These are phyloP conservation scores for Psophocarpus tetragonolobus DNA, from an alignment of 306 rosid genomes.

Conservation along the genomic window DNA sequence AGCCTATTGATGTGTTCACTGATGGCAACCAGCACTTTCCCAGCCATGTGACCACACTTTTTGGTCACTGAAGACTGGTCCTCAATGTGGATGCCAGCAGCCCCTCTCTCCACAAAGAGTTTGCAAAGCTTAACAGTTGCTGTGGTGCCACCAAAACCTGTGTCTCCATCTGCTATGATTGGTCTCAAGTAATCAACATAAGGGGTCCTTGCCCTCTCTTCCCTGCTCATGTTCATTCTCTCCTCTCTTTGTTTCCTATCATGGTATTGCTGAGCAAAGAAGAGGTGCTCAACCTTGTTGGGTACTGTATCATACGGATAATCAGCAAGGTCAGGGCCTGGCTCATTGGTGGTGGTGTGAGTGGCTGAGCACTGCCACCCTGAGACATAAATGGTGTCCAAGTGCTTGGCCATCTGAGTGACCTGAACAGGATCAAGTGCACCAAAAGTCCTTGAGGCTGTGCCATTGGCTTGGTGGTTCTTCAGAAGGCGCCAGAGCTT, in stretches of 20 bases:
- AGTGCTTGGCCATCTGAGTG: slow-evolving; percentile 90
- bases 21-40: slow-evolving; percentile 79
- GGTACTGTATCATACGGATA: slow-evolving; percentile 98
- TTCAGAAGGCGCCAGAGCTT: slow-evolving; percentile 89
- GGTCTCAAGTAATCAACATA: slow-evolving; percentile 87
- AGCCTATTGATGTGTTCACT: slow-evolving; percentile 90
- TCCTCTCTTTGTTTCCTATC: slow-evolving; percentile 91
- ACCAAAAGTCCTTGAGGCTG: slow-evolving; percentile 92
- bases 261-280: slow-evolving; percentile 91
- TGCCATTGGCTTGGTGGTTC: slow-evolving; percentile 85
- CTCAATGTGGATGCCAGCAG: slow-evolving; percentile 95
- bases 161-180: slow-evolving; percentile 89
- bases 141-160: slow-evolving; percentile 88
- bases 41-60: slow-evolving; percentile 98
- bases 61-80: slow-evolving; percentile 90
- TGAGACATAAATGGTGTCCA: slow-evolving; percentile 91
- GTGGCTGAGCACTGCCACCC: slow-evolving; percentile 99
- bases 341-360: slow-evolving; percentile 89
- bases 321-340: slow-evolving; percentile 97
- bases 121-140: slow-evolving; percentile 96
- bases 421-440: slow-evolving; percentile 97
- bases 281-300: slow-evolving; percentile 92
- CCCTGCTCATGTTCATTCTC: slow-evolving; percentile 77
- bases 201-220: slow-evolving; percentile 79
- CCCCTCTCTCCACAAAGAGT: slow-evolving; percentile 95